Conservation (phyloP, 2,329 filamentous ascomycete species). For the Diplodia scrobiculata region DNA sequence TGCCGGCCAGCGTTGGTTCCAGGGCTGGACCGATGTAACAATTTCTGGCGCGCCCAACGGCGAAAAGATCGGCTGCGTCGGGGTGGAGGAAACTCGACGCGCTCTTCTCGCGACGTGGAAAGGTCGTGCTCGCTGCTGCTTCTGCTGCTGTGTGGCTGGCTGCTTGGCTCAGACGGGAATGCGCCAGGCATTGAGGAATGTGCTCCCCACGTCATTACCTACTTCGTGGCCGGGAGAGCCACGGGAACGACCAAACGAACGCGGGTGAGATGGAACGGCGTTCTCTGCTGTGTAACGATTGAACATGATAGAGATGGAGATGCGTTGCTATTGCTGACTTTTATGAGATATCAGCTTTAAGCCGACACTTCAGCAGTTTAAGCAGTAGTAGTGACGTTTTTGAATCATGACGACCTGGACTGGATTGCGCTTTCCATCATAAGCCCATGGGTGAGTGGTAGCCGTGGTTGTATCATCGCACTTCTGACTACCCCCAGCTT, state of each 20-base stretch:
- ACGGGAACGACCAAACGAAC: not conserved
- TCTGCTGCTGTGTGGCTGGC: slow-evolving; percentile 12
- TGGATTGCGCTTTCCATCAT: not conserved
- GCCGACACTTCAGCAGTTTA: not conserved
- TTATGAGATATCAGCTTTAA: not conserved
- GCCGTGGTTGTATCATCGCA: slow-evolving; percentile 2
- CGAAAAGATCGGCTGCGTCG: slow-evolving; percentile 1
- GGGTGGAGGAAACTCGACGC: not conserved
- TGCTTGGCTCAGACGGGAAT: slow-evolving; percentile 16
- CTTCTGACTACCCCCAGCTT: not conserved
- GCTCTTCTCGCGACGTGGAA: not conserved
- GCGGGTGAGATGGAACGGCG: too few species aligned
- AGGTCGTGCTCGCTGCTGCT: not conserved
- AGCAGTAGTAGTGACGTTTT: not conserved
- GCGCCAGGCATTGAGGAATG: slow-evolving; percentile 27
- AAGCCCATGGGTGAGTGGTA: not conserved
- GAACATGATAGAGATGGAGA: not conserved
- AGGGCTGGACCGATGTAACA: not conserved
- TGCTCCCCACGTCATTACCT: slow-evolving; percentile 6
- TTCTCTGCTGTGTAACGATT: not conserved
- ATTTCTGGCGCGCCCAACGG: not conserved
- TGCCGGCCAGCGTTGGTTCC: not conserved
- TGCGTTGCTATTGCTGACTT: not conserved
- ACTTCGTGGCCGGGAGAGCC: not conserved
- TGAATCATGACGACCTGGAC: not conserved